Base-by-base conservation (phyloP, 768 basidiomycete genomes). In the Boletus rufocinnamomeus region DNA sequence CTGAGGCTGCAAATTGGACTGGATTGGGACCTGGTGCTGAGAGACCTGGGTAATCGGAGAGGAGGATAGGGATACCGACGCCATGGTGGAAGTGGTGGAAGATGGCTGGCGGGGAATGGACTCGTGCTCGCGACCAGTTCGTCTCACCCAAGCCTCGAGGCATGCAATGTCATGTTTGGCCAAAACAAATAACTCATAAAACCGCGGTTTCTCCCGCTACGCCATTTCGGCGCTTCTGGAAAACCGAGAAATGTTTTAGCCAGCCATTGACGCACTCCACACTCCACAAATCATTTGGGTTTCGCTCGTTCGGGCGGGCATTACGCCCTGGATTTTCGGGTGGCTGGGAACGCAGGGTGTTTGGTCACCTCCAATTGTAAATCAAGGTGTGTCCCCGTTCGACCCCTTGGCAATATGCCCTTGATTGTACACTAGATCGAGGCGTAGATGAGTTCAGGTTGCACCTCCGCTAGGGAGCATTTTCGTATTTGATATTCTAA, bases 1-100 rank as follows among this genome's bases (percentile, higher is more conserved):
- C 77, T 93, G 91, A 6, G 91, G 92, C 75, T 94, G 90, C 35
- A 93, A 76, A 65, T 85, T 86, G 14, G 85, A 80, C 65, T 88
- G 86, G 7, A 85, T 74, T 40, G 88, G 85, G 2, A 80, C 79
- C 21, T 66, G 71, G 44, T 72, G 71, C 61, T 87, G 85, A 3
- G 81, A 80, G 8, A 82, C 81, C 71, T 83, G 82, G 0, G 81
- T 82, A 47, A 82, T 82, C 45, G 80, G 80, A 50, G 79, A 79
- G 60, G 87, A 85, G 35, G 84, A 85, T 44, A 74, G 54, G 10
- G 73, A 58, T 34, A 69, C 68, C 35, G 75, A 72, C 47, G 76
- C 77, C 76, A 77, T 77, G 59, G 60, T 67, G 63, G 62, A 61
- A 48, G 64, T 40, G 43, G 58, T 52, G 63, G 47, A 59, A 59